phyloP scores from a whole-genome alignment of 148 eudicot species.

The Cornus kousa region DNA sequence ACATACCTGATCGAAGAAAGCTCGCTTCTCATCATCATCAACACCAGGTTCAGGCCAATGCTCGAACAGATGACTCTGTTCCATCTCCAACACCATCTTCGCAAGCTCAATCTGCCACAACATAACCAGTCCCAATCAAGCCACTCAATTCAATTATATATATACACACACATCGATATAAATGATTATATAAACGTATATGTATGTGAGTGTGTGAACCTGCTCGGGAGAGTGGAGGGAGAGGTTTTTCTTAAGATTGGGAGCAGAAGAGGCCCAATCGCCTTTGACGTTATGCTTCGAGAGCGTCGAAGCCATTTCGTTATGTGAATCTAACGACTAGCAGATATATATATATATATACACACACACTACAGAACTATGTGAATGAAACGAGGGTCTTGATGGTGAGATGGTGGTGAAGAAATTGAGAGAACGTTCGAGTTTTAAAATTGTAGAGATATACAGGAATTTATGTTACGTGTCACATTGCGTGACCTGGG shows the following conservation, averaged over 20 bases:
- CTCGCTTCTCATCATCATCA: conserved; percentile 69
- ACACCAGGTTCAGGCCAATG: conserved; percentile 76
- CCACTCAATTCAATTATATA: neutral
- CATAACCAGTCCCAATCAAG: neutral
- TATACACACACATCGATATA: neutral
- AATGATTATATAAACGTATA: too few relatives aligned
- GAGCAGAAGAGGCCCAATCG: conserved; percentile 38
- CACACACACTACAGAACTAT: too few relatives aligned
- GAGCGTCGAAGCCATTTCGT: conserved; percentile 36
- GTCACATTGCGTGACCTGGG: too few relatives aligned
- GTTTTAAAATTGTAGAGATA: too few relatives aligned
- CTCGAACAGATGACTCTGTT: conserved; percentile 68
- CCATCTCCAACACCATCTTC: conserved; percentile 68
- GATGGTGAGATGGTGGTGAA: too few relatives aligned
- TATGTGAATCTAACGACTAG: conserved; percentile 17
- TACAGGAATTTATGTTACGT: too few relatives aligned
- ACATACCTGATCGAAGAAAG: conserved; percentile 76
- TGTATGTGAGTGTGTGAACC: conserved; percentile 27
- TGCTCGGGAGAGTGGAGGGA: conserved; percentile 54
- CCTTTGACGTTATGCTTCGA: conserved; percentile 40
- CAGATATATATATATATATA: too few relatives aligned
- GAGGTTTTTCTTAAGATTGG: conserved; percentile 58
- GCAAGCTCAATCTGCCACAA: conserved; percentile 60
- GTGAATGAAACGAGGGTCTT: too few relatives aligned
- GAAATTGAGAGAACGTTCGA: too few relatives aligned